Percentiles rank a stretch among this genome's conserved stretches.
These are phyloP conservation scores for Cronartium quercuum DNA, from an alignment of 1,284 basidiomycete species.

Conservation along the genomic window DNA sequence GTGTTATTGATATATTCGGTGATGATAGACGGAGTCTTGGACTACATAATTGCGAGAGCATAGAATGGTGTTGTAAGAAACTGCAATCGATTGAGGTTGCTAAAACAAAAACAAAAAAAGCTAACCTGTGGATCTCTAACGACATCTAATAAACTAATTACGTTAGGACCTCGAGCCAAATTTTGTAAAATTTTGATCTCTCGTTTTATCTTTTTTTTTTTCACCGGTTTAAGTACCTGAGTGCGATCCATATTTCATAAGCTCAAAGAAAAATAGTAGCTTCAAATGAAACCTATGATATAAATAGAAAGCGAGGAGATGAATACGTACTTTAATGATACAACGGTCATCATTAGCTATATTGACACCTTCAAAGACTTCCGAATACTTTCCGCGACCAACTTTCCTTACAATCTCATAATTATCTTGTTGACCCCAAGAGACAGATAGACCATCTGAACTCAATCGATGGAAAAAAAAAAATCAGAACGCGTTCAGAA, in stretches of 20 bases:
- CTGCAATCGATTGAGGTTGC: not conserved
- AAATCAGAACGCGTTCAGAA: constrained; percentile 60
- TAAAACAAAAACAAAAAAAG: constrained; percentile 1
- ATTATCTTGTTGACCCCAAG: constrained; percentile 68
- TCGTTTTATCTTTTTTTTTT: constrained; percentile 99
- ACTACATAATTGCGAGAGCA: constrained; percentile 55
- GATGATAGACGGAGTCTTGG: constrained; percentile 93
- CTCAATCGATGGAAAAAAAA: not conserved
- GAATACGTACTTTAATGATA: constrained; percentile 67
- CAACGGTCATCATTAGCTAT: constrained; percentile 88
- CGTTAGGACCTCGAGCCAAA: constrained; percentile 86
- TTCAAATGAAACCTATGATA: not conserved
- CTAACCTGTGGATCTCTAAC: constrained; percentile 68
- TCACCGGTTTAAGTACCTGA: constrained; percentile 86
- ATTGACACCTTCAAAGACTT: constrained; percentile 97
- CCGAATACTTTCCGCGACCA: constrained; percentile 91
- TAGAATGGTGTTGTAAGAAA: not conserved
- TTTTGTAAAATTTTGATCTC: constrained; percentile 99
- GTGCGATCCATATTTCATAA: not conserved
- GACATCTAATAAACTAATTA: constrained; percentile 80
- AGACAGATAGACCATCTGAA: constrained; percentile 12
- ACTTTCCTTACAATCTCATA: constrained; percentile 98
- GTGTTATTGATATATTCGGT: constrained; percentile 99
- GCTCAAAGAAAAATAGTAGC: not conserved
- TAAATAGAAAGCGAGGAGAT: not conserved